phyloP scores from a whole-genome alignment of 148 eudicot genomes.

The Rheum nobile region DNA sequence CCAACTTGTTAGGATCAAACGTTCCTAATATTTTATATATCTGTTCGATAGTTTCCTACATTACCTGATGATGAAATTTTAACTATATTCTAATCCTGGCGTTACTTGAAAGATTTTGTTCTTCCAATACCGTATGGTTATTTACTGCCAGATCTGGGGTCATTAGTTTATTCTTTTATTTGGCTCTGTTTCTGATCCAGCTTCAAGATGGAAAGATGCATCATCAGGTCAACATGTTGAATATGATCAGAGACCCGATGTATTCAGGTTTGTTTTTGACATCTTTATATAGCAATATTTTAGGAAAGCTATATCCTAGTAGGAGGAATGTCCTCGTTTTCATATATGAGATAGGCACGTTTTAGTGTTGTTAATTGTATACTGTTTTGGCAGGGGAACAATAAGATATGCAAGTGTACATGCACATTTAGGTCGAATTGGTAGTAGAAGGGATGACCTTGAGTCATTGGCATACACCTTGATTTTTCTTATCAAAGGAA shows the following conservation, averaged over 20 bases:
- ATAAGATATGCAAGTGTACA: slow-evolving; percentile 97
- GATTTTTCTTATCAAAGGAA: slow-evolving; percentile 64
- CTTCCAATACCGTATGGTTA: background rate
- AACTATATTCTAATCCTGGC: background rate
- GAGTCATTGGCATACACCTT: slow-evolving; percentile 77
- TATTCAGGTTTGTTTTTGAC: slow-evolving; percentile 57
- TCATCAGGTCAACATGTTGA: slow-evolving; percentile 59
- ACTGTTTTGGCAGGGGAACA: slow-evolving; percentile 53
- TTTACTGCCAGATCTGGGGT: background rate
- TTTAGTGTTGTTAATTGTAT: background rate
- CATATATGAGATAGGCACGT: background rate
- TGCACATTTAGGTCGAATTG: slow-evolving; percentile 93
- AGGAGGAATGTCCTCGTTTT: background rate
- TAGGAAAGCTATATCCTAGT: background rate
- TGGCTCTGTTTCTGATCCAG: slow-evolving; percentile 24
- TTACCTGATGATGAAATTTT: background rate
- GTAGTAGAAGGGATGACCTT: slow-evolving; percentile 82
- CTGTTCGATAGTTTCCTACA: background rate
- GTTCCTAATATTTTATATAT: background rate
- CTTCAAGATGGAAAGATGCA: slow-evolving; percentile 81
- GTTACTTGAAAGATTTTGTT: background rate
- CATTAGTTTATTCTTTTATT: slow-evolving; percentile 11
- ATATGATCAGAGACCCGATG: slow-evolving; percentile 54
- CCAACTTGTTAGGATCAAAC: background rate
- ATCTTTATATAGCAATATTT: background rate